Percentiles rank a stretch among this genome's conserved stretches.
Evolutionary conservation across 1,139 yeast genomes (phyloP).

Genomic region (Trichomonascaceae sp.): DNA sequence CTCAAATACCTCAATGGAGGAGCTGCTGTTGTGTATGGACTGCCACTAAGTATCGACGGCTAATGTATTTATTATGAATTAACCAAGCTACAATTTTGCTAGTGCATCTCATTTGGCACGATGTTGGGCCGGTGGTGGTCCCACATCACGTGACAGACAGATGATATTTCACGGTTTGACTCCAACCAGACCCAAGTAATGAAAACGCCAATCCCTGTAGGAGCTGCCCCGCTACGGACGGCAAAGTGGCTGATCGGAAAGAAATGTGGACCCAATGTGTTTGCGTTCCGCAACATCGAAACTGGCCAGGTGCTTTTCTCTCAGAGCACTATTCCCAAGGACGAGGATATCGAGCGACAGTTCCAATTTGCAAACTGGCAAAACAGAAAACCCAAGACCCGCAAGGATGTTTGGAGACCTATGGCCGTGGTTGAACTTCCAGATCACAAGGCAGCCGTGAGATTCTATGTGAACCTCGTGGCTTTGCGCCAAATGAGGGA

Average conservation of each 20-base stretch:
- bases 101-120: too few species aligned
- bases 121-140: too few species aligned
- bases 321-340: constrained; percentile 51
- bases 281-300: constrained; percentile 69
- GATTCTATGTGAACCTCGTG: constrained; percentile 63
- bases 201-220: too few species aligned
- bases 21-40: constrained; percentile 68
- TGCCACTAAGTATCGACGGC: constrained; percentile 53
- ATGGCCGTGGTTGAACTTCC: constrained; percentile 74
- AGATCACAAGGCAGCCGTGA: constrained; percentile 51
- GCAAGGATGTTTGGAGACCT: constrained; percentile 83
- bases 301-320: constrained; percentile 84
- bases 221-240: constrained; percentile 10
- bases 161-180: too few species aligned
- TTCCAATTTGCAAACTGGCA: constrained; percentile 68
- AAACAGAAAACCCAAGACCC: constrained; percentile 58
- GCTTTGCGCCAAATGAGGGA: constrained; percentile 66
- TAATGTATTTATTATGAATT: too few species aligned
- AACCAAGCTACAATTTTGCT: too few species aligned
- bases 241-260: constrained; percentile 37
- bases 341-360: constrained; percentile 52
- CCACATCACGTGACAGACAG: too few species aligned
- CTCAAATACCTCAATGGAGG: constrained; percentile 63
- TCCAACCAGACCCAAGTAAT: too few species aligned
- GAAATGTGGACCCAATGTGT: constrained; percentile 70